Percentiles rank a stretch among this genome's conserved stretches.
Conservation (phyloP, 2,329 filamentous ascomycete species). For the Penicillium sp. region DNA sequence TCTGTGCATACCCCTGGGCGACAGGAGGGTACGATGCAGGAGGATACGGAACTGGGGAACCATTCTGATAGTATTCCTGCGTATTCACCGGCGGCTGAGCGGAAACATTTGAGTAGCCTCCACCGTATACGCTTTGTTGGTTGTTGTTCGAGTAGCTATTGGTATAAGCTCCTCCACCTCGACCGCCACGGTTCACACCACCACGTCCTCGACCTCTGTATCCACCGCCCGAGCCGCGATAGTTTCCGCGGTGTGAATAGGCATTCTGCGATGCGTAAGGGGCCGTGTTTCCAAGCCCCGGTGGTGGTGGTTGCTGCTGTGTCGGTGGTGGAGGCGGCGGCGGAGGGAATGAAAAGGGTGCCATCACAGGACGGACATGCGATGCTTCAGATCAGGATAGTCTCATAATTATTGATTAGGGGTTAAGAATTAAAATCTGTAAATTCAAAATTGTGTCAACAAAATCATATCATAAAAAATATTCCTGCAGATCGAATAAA, state of each 20-base stretch:
- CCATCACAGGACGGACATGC: constrained; percentile 27
- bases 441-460: not conserved
- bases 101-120: constrained; percentile 24
- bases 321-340: constrained; percentile 39
- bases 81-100: constrained; percentile 10
- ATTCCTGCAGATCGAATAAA: constrained; percentile 2
- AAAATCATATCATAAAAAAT: not conserved
- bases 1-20: constrained; percentile 21
- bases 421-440: no score
- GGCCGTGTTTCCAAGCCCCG: constrained; percentile 19
- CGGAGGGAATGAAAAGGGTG: constrained; percentile 44
- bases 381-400: not conserved
- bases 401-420: constrained; percentile 8
- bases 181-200: constrained; percentile 25
- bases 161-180: constrained; percentile 24
- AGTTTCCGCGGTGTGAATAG: constrained; percentile 23
- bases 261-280: constrained; percentile 23
- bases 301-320: constrained; percentile 19
- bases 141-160: constrained; percentile 19
- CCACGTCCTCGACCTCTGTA: constrained; percentile 33
- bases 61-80: not conserved
- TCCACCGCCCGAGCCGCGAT: constrained; percentile 23
- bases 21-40: constrained; percentile 12
- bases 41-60: not conserved
- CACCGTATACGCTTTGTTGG: constrained; percentile 21